A percentile compares a stretch with the other conserved stretches of the same genome.
Conservation (phyloP, 2,329 filamentous ascomycete species). For the Shiraia bambusicola region DNA sequence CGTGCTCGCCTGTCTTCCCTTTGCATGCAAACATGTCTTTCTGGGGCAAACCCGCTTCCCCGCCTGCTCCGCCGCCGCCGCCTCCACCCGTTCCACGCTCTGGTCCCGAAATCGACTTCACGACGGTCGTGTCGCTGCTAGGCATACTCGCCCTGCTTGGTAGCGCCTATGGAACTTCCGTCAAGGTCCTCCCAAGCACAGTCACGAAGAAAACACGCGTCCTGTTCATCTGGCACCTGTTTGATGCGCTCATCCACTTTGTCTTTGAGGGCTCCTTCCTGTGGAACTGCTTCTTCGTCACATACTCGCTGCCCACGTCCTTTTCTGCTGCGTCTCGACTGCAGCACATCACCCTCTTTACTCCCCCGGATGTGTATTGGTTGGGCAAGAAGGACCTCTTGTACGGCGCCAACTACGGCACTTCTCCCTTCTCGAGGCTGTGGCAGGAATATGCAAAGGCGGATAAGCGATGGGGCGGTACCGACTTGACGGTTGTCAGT, state of each 20-base stretch:
- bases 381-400: conserved; percentile 55
- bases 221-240: conserved; percentile 92
- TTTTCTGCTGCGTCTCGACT: conserved; percentile 33
- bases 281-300: conserved; percentile 88
- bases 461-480: conserved; percentile 61
- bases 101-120: conserved; percentile 46
- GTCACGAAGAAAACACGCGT: conserved; percentile 63
- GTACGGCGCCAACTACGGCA: conserved; percentile 62
- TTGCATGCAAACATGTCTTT: conserved; percentile 21
- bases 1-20: conserved; percentile 3
- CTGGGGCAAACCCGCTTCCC: conserved; percentile 34
- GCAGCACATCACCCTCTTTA: conserved; percentile 42
- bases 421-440: conserved; percentile 54
- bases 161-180: conserved; percentile 54
- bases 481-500: conserved; percentile 60
- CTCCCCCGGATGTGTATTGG: conserved; percentile 55
- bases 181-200: conserved; percentile 54
- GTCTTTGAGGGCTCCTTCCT: conserved; percentile 88
- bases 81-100: conserved; percentile 58
- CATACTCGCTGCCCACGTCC: conserved; percentile 47
- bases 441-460: conserved; percentile 70
- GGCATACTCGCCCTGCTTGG: conserved; percentile 57
- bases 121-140: conserved; percentile 58
- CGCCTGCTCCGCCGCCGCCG: conserved; percentile 62
- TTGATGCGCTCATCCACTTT: conserved; percentile 89